These are phyloP conservation scores for Hypoxylon trugodes DNA, from an alignment of 495 filamentous ascomycete species.

Conservation along the genomic window DNA sequence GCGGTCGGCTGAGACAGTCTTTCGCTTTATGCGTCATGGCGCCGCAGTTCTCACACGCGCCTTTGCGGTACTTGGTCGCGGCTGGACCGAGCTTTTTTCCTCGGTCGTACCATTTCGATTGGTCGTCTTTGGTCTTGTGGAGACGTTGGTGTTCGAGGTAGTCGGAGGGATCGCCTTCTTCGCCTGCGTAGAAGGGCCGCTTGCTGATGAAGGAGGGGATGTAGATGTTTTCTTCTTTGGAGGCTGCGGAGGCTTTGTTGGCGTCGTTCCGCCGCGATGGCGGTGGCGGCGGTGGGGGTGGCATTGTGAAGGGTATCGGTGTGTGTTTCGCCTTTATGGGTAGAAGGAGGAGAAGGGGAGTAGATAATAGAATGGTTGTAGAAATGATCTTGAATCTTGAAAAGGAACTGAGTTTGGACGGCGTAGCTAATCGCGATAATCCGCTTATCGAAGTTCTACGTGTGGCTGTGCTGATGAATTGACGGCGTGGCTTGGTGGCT, in stretches of 20 bases:
- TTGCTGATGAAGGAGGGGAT: slow-evolving; percentile 98
- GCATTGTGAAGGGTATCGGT: not conserved
- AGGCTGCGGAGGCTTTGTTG: slow-evolving; percentile 59
- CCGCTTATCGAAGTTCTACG: no score
- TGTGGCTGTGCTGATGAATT: no score
- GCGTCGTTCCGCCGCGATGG: slow-evolving; percentile 46
- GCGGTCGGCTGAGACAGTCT: slow-evolving; percentile 88
- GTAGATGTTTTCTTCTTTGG: slow-evolving; percentile 94
- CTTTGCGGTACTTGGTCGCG: slow-evolving; percentile 96
- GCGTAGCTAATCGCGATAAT: no score
- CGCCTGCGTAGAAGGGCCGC: slow-evolving; percentile 94
- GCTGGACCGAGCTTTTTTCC: slow-evolving; percentile 81
- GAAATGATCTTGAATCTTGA: no score
- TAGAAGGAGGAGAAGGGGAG: no score
- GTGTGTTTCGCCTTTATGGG: not conserved
- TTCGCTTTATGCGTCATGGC: slow-evolving; percentile 95
- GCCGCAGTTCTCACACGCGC: slow-evolving; percentile 97
- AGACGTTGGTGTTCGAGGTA: slow-evolving; percentile 98
- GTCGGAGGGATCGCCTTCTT: slow-evolving; percentile 78
- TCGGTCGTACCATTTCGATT: slow-evolving; percentile 89
- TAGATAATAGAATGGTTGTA: no score
- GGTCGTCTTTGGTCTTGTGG: slow-evolving; percentile 72
- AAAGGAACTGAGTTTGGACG: no score
- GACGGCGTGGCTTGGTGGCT: no score
- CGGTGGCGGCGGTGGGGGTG: slow-evolving; percentile 44